Base-by-base conservation (phyloP, 179 eudicot genomes). In the Camellia oleifera region DNA sequence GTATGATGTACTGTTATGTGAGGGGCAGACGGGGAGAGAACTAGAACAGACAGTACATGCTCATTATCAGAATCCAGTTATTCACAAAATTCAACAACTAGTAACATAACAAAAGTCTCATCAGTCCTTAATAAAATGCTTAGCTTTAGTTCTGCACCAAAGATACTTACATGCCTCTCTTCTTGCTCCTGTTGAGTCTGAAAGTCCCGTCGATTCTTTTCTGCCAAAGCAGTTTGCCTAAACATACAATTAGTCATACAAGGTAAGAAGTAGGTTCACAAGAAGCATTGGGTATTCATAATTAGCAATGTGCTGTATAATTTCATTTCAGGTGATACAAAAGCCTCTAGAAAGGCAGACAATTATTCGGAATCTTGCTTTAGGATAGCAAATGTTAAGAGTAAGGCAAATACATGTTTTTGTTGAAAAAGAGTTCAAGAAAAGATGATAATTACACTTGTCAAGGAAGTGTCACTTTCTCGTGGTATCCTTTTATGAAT, bases 141-240 rank as follows among this genome's bases (percentile, higher is more conserved):
- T 64, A 20, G 13, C 46, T 65, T 32, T 50, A 65, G 72, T 23
- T 50, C 23, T 46, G 72, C 79, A 50, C 48, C 56, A 17, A n/a
- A 87, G 73, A 75, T 67, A 88, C 97, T 85, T 82, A 95, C 98
- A 87, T 85, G 87, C 69, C 84, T 88, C 89, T 95, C 98, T 77
- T 95, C 95, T 83, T 89, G 98, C 83, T 95, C 98, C 86, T 62
- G 82, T 83, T 90, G 98, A 82, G 87, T 88, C 80, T 91, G 81
- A 82, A 87, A 83, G 65, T 95, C 98, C 53, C 98, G 94, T 72
- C 86, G 86, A 86, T 93, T 95, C 87, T 91, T 91, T 53, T 90
- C 94, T 20, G 88, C 91, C 86, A 93, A 79, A 65, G 97, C 98
- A n/a, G 72, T 87, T 82, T 74, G 86, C 92, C 98, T 95, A 85